phyloP scores from a whole-genome alignment of 1,284 basidiomycete genomes.

The Malassezia vespertilionis region DNA sequence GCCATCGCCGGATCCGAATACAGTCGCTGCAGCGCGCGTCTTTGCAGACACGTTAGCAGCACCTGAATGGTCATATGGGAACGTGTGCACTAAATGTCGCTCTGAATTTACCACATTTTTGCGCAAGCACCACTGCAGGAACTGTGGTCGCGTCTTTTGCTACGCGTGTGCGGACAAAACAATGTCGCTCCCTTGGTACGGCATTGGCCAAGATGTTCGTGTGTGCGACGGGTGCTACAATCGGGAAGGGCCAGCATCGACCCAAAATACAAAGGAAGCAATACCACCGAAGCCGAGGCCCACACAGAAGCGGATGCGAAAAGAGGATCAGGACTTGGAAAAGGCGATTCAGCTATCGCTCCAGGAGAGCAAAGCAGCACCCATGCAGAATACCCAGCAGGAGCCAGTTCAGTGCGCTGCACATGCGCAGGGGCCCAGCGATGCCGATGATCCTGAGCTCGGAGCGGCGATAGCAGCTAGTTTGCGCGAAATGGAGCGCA shows the following conservation, averaged over 20 bases:
- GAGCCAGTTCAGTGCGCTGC: conserved; percentile 52
- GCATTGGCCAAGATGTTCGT: conserved; percentile 81
- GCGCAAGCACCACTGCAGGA: conserved; percentile 94
- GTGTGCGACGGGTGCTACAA: conserved; percentile 75
- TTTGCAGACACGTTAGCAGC: conserved; percentile 50
- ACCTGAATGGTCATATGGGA: conserved; percentile 92
- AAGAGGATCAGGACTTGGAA: conserved; percentile 76
- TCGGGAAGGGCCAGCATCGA: too few relatives aligned
- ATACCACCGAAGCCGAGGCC: too few relatives aligned
- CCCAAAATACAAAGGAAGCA: too few relatives aligned
- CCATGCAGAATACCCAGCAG: too few relatives aligned
- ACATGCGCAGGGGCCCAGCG: conserved; percentile 43
- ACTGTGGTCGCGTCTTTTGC: conserved; percentile 94
- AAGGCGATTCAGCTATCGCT: conserved; percentile 85
- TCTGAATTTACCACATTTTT: conserved; percentile 88
- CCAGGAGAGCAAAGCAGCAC: conserved; percentile 51
- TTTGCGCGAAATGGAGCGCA: conserved; percentile 57
- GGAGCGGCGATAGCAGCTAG: conserved; percentile 91
- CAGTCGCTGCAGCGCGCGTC: conserved; percentile 48
- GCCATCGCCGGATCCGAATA: conserved; percentile 63
- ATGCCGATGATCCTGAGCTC: conserved; percentile 82
- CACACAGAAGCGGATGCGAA: conserved; percentile 13
- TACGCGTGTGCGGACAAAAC: conserved; percentile 79
- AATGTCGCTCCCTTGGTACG: conserved; percentile 80
- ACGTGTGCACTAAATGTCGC: conserved; percentile 85